These are phyloP conservation scores for Sugiyamaella smithiae DNA, from an alignment of 805 yeast genomes.

Conservation along the genomic window DNA sequence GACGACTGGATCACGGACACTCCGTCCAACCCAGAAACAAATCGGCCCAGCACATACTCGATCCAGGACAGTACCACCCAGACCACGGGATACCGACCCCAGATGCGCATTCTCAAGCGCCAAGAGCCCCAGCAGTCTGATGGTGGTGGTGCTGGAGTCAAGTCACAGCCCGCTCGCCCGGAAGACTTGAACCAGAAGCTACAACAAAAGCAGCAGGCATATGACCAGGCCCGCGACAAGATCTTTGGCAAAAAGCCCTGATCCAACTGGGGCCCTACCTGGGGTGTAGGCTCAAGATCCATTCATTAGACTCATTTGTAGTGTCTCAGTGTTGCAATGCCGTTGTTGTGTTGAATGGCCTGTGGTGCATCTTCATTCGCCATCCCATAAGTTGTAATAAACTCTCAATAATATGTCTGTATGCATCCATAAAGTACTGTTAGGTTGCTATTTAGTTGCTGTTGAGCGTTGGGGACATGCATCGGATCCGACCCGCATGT, in stretches of 20 bases:
- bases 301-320: no score
- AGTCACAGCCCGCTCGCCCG: neutral
- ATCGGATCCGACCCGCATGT: neutral
- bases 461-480: constrained; percentile 5
- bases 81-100: constrained; percentile 21
- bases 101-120: constrained; percentile 21
- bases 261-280: no score
- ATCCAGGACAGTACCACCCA: constrained; percentile 17
- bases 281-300: no score
- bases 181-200: constrained; percentile 10
- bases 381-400: no score
- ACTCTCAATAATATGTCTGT: no score
- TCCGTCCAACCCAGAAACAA: neutral
- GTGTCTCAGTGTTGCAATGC: neutral
- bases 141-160: no score
- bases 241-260: constrained; percentile 17
- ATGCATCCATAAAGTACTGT: no score
- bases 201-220: constrained; percentile 13
- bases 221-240: constrained; percentile 17
- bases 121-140: constrained; percentile 3
- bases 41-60: no score
- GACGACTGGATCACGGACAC: constrained; percentile 7
- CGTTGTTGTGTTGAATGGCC: neutral
- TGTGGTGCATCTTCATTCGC: no score
- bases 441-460: no score